Evolutionary conservation across 2,329 filamentous ascomycete genomes (phyloP), one percentile per base, ranked within the genome.

Genomic region (Fusarium buxicola): DNA sequence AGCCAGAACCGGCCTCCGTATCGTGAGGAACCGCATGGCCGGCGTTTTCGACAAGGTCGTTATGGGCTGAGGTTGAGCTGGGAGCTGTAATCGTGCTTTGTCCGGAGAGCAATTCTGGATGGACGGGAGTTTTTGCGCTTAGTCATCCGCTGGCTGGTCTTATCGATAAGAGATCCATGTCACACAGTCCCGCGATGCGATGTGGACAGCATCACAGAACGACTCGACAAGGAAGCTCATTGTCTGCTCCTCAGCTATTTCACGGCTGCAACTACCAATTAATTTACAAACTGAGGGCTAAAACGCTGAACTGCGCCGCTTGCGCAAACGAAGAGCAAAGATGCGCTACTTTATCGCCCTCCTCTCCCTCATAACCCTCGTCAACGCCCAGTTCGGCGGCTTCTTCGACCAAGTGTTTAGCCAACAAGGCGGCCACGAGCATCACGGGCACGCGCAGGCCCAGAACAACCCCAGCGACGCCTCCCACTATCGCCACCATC

Each of bases 341-440:
- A 77, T 77, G 75, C 72, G 68, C 12, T 64, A 70, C 32, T 45
- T 77, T 12, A 38, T 84, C 47, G 69, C 84, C 39, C 66, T 87
- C 16, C 74, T 92, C 13, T 79, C 91, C 45, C 76, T 92, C 25
- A 73, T 92, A 57, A 78, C 86, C 60, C 77, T 86, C 13, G 87
- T 83, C 5, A 80, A 84, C 55, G 92, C 92, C 10, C 94, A 98
- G 78, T 98, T 98, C 77, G 90, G 92, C 74, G 69, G 73, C 63
- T 97, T 99, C 85, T 99, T 98, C 79, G 94, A 97, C 76, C 92
- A 98, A 72, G 97, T 98, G 92, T 98, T 99, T 76, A 85, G 87
- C 69, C 66, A 68, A 15, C 58, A 63, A 35, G 86, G 86, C 66
- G 78, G 83, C 58, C 78, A 79, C 60, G 75, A 75, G 40, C 75